phyloP scores from a whole-genome alignment of 176 grass and related monocot species.

The Oryza coarctata region DNA sequence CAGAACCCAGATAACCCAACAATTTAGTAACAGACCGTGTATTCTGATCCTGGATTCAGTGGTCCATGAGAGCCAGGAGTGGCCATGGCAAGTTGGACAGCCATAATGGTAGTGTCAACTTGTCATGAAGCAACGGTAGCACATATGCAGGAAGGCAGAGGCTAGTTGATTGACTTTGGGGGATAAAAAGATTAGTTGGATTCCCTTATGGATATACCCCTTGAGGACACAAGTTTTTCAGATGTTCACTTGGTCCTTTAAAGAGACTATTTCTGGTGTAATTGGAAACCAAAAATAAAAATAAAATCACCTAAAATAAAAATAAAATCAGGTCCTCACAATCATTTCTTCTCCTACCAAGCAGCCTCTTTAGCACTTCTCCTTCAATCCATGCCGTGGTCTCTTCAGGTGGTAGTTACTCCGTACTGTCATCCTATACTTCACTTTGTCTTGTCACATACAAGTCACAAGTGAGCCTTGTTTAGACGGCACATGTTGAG shows the following conservation, averaged over 20 bases:
- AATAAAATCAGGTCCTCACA: not conserved
- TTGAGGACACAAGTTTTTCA: not conserved
- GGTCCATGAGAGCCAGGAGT: not conserved
- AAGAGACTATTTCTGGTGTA: not conserved
- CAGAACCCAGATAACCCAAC: not conserved
- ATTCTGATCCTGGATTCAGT: not conserved
- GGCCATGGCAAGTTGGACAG: not conserved
- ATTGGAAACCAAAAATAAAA: not conserved
- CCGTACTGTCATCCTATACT: not conserved
- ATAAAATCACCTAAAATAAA: not conserved
- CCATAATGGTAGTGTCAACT: not conserved
- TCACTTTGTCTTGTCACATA: conserved; percentile 11
- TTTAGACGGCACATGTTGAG: conserved; percentile 5
- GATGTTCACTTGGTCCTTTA: not conserved
- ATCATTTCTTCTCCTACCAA: not conserved
- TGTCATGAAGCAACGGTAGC: not conserved
- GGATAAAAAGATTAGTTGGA: not conserved
- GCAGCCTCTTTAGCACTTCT: not conserved
- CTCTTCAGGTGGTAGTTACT: not conserved
- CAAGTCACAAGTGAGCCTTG: not conserved
- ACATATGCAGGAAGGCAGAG: not conserved
- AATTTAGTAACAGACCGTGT: not conserved
- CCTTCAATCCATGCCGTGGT: not conserved
- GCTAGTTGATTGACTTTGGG: not conserved
- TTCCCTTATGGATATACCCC: not conserved